phyloP scores from a whole-genome alignment of 2,329 filamentous ascomycete species.

The Penicillium vulpinum region DNA sequence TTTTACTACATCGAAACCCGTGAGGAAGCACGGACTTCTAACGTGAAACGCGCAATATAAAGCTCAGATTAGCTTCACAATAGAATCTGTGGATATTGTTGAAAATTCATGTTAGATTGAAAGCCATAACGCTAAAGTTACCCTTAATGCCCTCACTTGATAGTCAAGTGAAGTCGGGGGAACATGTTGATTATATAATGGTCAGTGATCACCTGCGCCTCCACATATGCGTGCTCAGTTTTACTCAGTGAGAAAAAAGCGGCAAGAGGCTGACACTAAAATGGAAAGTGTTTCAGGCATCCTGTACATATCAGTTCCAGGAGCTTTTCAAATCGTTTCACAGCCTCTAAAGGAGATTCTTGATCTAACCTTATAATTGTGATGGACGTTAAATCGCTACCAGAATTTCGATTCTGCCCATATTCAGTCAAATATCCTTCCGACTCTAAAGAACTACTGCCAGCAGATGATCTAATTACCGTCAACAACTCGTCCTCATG shows the following conservation, averaged over 20 bases:
- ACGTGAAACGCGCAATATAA: too few species aligned
- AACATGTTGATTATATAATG: too few species aligned
- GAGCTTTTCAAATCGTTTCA: not conserved
- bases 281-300: not conserved
- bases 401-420: constrained; percentile 23
- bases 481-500: constrained; percentile 37
- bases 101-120: too few species aligned
- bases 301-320: not conserved
- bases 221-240: not conserved
- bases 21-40: too few species aligned
- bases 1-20: too few species aligned
- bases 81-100: too few species aligned
- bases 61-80: too few species aligned
- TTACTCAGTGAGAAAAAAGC: not conserved
- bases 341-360: not conserved
- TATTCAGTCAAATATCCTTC: constrained; percentile 4
- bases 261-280: not conserved
- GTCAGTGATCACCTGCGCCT: too few species aligned
- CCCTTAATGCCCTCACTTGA: too few species aligned
- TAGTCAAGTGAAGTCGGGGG: too few species aligned
- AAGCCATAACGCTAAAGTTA: too few species aligned
- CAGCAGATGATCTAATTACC: constrained; percentile 12
- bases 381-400: constrained; percentile 20
- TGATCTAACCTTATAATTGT: not conserved
- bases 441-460: constrained; percentile 1